Base-by-base conservation (phyloP, 1,284 basidiomycete species). In the Ganoderma lingzhi region DNA sequence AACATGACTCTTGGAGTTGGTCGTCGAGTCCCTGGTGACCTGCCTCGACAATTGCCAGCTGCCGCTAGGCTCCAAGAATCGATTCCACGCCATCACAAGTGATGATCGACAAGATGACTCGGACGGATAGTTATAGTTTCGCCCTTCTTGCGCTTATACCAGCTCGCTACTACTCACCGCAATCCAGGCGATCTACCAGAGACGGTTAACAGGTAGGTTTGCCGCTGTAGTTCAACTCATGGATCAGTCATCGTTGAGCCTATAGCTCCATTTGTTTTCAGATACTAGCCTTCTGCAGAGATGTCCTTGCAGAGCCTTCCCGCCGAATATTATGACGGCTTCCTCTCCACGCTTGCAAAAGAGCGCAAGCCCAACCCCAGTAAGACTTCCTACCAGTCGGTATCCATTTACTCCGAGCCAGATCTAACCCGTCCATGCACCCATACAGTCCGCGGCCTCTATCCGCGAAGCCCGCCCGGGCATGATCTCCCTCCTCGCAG, bases 401-500 rank as follows among this genome's bases (percentile, higher is more conserved):
- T 62, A 37, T 15, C 35, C 10, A 62, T 19, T 6, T 1, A 12
- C 23, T 15, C 12, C 55, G 9, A 37, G 8, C 23, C 0, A 60
- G 14, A 67, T 23, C 42, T 45, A 28, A 60, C 32, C 17, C 19
- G 19, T 4, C 17, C 19, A 3, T 39, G 1, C 30, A 30, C 39
- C 8, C 14, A 37, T n/a, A 2, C 62, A 83, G 82, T 83, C 60
- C 79, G 81, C n/a, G 75, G 76, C 19, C 86, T 98, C 41, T 88
- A 92, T 75, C 94, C 91, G 0, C 58, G 96, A 98, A 81, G 82
- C 82, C 28, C 85, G 82, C 1, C 95, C 95, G 0, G 94, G 93
- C 3, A 82, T 97, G 72, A 92, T 98, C 67, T 96, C 95, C 19
- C 86, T 98, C 69, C 88, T 96, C n/a, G 91, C 91, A 0, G 93